Conservation (phyloP, 2,329 filamentous ascomycete genomes). For the Aspergillus novoparasiticus region DNA sequence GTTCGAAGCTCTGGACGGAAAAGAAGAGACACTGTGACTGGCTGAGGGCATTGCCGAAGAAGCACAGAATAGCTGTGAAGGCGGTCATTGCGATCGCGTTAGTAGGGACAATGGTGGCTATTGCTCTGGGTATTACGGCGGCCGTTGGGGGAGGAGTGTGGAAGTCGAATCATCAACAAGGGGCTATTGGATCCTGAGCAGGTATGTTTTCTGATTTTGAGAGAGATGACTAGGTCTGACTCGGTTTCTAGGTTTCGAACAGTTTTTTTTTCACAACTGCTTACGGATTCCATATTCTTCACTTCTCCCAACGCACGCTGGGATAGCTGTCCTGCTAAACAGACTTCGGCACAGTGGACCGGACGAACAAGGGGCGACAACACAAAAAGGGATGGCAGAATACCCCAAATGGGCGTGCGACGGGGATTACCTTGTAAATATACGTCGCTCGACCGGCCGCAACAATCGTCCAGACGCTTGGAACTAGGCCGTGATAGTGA, state of each 20-base stretch:
- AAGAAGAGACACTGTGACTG: constrained; percentile 39
- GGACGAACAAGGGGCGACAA: background rate
- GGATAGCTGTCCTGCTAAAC: background rate
- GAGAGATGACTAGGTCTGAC: background rate
- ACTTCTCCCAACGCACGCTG: background rate
- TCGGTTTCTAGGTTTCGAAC: background rate
- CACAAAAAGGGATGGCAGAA: background rate
- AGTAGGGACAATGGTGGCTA: constrained; percentile 46
- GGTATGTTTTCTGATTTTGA: constrained; percentile 10
- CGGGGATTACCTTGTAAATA: background rate
- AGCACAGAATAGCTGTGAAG: constrained; percentile 44
- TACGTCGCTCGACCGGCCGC: background rate
- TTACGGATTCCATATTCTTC: background rate
- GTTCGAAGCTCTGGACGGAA: constrained; percentile 38
- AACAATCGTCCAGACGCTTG: background rate
- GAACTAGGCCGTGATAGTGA: background rate
- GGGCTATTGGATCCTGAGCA: constrained; percentile 23
- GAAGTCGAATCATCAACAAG: constrained; percentile 37
- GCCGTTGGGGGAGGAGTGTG: constrained; percentile 49
- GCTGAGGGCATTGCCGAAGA: constrained; percentile 36
- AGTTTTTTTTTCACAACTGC: background rate
- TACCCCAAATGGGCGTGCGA: background rate
- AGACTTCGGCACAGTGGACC: background rate
- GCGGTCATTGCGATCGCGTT: constrained; percentile 44
- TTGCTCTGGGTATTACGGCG: constrained; percentile 48